These are phyloP conservation scores for Tylopilus intermedius DNA, from an alignment of 768 basidiomycete species.

Conservation along the genomic window DNA sequence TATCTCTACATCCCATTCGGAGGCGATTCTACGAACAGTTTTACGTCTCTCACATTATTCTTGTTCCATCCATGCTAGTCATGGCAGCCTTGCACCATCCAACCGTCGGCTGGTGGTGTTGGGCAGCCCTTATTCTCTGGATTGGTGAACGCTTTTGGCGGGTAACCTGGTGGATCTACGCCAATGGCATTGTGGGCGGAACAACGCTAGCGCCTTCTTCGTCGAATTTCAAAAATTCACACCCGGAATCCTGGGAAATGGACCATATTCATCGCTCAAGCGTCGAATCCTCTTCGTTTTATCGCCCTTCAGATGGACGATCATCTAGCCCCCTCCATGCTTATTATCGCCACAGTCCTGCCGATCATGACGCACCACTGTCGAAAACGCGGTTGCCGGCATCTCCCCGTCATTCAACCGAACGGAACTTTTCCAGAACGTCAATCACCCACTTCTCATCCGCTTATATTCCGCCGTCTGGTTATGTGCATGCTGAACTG, in stretches of 20 bases:
- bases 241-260: slow-evolving; percentile 27
- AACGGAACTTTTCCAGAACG: background rate
- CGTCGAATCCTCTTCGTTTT: background rate
- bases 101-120: slow-evolving; percentile 63
- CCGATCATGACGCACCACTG: background rate
- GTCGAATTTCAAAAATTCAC: background rate
- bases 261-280: slow-evolving; percentile 5
- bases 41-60: slow-evolving; percentile 58
- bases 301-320: slow-evolving; percentile 6
- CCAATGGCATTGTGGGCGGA: slow-evolving; percentile 50
- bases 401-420: background rate
- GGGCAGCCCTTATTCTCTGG: slow-evolving; percentile 60
- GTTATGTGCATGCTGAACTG: slow-evolving; percentile 64
- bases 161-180: slow-evolving; percentile 48
- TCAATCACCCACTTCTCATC: background rate
- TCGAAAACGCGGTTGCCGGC: background rate
- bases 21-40: slow-evolving; percentile 57
- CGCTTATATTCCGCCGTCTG: slow-evolving; percentile 51
- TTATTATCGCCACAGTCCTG: slow-evolving; percentile 13
- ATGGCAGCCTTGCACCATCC: slow-evolving; percentile 66
- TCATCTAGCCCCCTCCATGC: slow-evolving; percentile 24
- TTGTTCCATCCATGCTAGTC: slow-evolving; percentile 59
- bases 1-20: slow-evolving; percentile 50
- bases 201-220: background rate
- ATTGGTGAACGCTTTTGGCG: slow-evolving; percentile 56